These are phyloP conservation scores for Lignosus rhinocerotis DNA, from an alignment of 1,284 basidiomycete genomes.

Conservation along the genomic window DNA sequence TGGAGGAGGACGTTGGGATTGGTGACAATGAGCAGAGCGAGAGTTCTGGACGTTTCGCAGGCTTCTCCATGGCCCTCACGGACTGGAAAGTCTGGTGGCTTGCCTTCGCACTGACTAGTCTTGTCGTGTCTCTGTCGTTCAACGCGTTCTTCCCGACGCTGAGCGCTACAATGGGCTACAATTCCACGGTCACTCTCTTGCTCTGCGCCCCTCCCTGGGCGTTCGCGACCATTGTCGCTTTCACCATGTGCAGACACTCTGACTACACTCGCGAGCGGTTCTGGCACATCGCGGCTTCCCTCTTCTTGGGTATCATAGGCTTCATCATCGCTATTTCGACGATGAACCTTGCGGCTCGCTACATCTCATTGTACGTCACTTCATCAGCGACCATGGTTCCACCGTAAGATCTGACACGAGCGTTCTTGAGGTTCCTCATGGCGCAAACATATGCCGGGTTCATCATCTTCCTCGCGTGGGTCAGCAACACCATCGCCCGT, in stretches of 20 bases:
- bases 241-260: constrained; percentile 61
- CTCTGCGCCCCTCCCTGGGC: constrained; percentile 80
- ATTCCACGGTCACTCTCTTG: constrained; percentile 62
- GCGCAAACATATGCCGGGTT: constrained; percentile 74
- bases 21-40: constrained; percentile 43
- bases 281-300: constrained; percentile 58
- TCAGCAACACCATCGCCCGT: constrained; percentile 65
- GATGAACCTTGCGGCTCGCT: constrained; percentile 66
- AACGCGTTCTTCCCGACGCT: constrained; percentile 76
- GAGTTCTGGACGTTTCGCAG: constrained; percentile 39
- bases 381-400: background rate
- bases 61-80: constrained; percentile 57
- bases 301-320: constrained; percentile 65
- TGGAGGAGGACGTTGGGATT: constrained; percentile 70
- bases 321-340: constrained; percentile 74
- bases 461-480: constrained; percentile 72
- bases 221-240: constrained; percentile 59
- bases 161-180: constrained; percentile 68
- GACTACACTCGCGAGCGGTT: constrained; percentile 61
- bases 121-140: constrained; percentile 69
- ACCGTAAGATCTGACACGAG: background rate
- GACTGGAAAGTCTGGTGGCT: constrained; percentile 80
- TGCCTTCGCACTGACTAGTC: constrained; percentile 52
- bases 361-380: constrained; percentile 63
- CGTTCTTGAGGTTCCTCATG: constrained; percentile 63